These are phyloP conservation scores for Ganoderma lingzhi DNA, from an alignment of 1,284 basidiomycete species.

Conservation along the genomic window DNA sequence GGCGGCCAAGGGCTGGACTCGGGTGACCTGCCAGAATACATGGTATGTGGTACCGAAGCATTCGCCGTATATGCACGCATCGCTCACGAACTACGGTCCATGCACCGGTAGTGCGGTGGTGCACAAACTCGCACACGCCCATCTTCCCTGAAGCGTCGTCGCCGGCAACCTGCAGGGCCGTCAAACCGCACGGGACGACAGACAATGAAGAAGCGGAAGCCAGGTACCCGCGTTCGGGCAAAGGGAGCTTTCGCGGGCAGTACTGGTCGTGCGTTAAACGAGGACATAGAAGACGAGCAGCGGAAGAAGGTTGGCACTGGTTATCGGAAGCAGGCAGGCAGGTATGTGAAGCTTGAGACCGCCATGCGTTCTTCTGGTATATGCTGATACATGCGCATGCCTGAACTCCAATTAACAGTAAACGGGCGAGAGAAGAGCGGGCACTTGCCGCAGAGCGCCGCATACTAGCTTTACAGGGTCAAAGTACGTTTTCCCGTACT, in stretches of 20 bases:
- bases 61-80: background rate
- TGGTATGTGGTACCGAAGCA: constrained; percentile 54
- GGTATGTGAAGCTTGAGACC: constrained; percentile 48
- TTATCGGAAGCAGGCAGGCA: constrained; percentile 74
- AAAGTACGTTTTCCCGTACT: constrained; percentile 35
- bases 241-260: constrained; percentile 63
- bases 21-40: constrained; percentile 76
- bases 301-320: constrained; percentile 58
- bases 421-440: constrained; percentile 77
- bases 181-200: constrained; percentile 66
- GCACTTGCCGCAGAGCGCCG: constrained; percentile 76
- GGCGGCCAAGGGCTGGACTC: constrained; percentile 57
- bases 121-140: constrained; percentile 71
- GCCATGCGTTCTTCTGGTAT: background rate
- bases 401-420: constrained; percentile 50
- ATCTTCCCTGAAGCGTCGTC: constrained; percentile 52
- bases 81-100: constrained; percentile 9
- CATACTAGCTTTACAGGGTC: constrained; percentile 52
- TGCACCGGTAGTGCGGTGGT: constrained; percentile 71
- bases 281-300: constrained; percentile 47
- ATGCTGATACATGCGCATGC: background rate
- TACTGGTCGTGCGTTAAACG: constrained; percentile 60
- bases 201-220: constrained; percentile 70
- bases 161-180: constrained; percentile 50
- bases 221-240: constrained; percentile 69